Base-by-base conservation (phyloP, 2,329 filamentous ascomycete species). In the Pseudogymnoascus sp. region DNA sequence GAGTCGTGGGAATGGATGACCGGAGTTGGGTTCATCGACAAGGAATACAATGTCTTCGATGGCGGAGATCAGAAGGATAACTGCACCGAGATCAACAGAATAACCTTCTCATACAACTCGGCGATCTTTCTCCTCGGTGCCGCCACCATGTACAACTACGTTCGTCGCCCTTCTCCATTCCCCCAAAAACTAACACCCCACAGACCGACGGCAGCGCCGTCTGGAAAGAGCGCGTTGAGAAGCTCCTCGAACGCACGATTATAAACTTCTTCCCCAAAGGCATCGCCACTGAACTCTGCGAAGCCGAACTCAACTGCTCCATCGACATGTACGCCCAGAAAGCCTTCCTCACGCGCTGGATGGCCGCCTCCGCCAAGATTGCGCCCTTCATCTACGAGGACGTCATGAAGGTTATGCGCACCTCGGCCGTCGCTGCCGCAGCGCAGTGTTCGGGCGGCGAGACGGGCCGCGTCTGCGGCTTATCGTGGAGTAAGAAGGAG, bases 1-100 rank as follows among this genome's bases (percentile, higher is more conserved):
- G 84, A 75, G 65, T 80, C 82, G 0, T 96, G 89, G 76, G 78
- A 88, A 52, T 90, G 86, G 86, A 83, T 84, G 71, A 69, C 71
- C 3, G 70, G 68, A 9, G 74, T 83, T 21, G 76, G 81, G 1
- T 77, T 89, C 60, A 81, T 89, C 64, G 76, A 81, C 65, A 71
- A 78, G 8, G 74, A 79, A 3, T 77, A 79, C 52, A 61, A 66
- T 10, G 74, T 89, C 21, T 85, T 77, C 64, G 86, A 86, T 64
- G 86, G 85, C 34, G 79, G 79, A 5, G 77, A 81, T 60, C 79
- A 79, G 52, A 73, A 73, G 7, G 74, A 74, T 45, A 82, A 85
- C 65, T 88, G 85, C 71, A 80, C 79, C 1, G 68, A 75, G 3
- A 74, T 84, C 61, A 78, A 80, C n/a, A 79, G 77, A 1, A 82